Evolutionary conservation across 1,284 basidiomycete species (phyloP).

Genomic region (Sanghuangporus weigelae): DNA sequence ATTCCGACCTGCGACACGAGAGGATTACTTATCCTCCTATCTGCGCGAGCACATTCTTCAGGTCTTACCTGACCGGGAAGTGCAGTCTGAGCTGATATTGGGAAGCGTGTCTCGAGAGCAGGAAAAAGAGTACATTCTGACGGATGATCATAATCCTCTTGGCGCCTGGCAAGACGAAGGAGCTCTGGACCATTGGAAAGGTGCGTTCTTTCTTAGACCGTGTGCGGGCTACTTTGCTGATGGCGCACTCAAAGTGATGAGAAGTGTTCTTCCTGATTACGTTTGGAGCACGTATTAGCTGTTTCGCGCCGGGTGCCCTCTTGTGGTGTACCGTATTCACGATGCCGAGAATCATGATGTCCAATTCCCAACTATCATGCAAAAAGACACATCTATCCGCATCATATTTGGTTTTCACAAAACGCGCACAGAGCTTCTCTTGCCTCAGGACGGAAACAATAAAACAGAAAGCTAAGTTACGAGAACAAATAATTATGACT

Average conservation of each 20-base stretch:
- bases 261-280: constrained; percentile 30
- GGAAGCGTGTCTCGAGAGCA: constrained; percentile 32
- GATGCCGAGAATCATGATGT: no score
- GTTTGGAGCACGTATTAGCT: constrained; percentile 34
- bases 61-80: constrained; percentile 43
- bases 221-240: neutral
- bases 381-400: no score
- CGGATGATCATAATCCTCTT: constrained; percentile 55
- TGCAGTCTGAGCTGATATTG: constrained; percentile 44
- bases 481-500: no score
- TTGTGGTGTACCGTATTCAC: no score
- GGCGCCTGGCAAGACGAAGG: constrained; percentile 55
- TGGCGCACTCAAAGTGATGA: constrained; percentile 31
- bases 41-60: constrained; percentile 50
- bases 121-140: constrained; percentile 41
- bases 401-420: no score
- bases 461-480: no score
- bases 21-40: constrained; percentile 63
- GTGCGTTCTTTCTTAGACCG: constrained; percentile 39
- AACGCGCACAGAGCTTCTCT: no score
- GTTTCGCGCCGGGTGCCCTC: neutral
- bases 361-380: no score
- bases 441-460: no score
- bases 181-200: constrained; percentile 69
- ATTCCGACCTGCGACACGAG: constrained; percentile 52